Evolutionary conservation across 2,329 filamentous ascomycete species (phyloP), one percentile per base, ranked within the genome.

Genomic region (Aspergillus tamarii): DNA sequence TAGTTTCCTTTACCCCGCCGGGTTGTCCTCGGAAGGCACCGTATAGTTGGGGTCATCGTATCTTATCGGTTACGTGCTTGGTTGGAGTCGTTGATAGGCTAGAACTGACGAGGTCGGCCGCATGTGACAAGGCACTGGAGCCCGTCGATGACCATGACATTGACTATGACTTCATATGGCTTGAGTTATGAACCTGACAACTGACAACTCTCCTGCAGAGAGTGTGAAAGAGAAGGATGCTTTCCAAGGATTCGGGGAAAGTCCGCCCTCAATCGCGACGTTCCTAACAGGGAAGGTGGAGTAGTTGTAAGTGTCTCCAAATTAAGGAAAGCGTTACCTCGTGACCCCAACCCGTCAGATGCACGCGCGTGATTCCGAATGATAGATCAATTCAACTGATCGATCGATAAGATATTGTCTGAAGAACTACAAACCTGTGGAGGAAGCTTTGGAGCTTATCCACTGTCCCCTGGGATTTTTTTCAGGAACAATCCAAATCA

Each of bases 381-480:
- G 57, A 48, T 50, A 34, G 57, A 48, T 50, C 34, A 30, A 59
- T 39, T 28, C n/a, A 19, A 48, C 23, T 30, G 55, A 58, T 52
- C 43, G 26, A 55, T 55, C 39, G 41, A 61, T 50, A 57, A 56
- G 59, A 57, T 41, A 45, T 30, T 57, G 19, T 16, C 41, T 46
- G 28, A 58, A 48, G 45, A 48, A 26, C 45, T 23, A 48, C 45
- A 10, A 36, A 16, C 34, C 12, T 1, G 34, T 36, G 34, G 34
- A 19, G 1, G 16, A 50, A 28, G 26, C 26, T 28, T 28, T 26
- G 8, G 46, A 50, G 14, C 26, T 50, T 30, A 50, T 50, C 12
- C 26, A 28, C 26, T 19, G 19, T 48, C 32, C 30, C 45, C 57
- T 36, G 14, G n/a, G 19, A 19, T 41, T 52, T 28, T 36, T 14